These are phyloP conservation scores for Fusarium sp. DNA, from an alignment of 2,329 filamentous ascomycete species.

Conservation along the genomic window DNA sequence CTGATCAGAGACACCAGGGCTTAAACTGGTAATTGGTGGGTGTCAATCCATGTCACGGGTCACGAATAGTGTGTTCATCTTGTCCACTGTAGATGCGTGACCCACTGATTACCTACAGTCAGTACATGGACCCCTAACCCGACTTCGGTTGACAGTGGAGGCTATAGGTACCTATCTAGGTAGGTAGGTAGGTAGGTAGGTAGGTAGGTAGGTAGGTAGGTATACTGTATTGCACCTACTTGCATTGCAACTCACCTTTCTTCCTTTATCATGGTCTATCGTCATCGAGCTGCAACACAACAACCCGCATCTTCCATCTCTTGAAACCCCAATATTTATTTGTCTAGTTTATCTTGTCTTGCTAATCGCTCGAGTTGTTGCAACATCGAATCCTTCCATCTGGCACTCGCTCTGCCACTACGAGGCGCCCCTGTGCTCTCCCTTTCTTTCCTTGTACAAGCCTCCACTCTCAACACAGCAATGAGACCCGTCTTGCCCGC, in stretches of 20 bases:
- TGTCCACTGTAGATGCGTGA: background rate
- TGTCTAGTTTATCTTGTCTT: background rate
- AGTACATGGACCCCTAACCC: background rate
- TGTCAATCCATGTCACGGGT: slow-evolving; percentile 35
- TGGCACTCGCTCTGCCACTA: background rate
- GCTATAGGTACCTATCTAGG: too few species aligned
- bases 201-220: background rate
- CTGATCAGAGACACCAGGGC: slow-evolving; percentile 9
- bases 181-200: background rate
- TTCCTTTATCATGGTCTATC: slow-evolving; percentile 21
- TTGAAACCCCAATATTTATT: background rate
- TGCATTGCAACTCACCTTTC: background rate
- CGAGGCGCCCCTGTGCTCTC: slow-evolving; percentile 8
- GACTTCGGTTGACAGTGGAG: background rate
- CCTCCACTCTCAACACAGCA: slow-evolving; percentile 30
- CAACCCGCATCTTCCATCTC: slow-evolving; percentile 20
- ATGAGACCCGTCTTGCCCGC: slow-evolving; percentile 45
- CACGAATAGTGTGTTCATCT: slow-evolving; percentile 10
- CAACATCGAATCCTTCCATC: background rate
- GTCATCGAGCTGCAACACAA: slow-evolving; percentile 36
- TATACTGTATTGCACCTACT: background rate
- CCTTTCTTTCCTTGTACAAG: slow-evolving; percentile 14
- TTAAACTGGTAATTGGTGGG: slow-evolving; percentile 1
- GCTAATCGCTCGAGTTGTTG: background rate
- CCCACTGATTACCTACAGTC: too few species aligned